Evolutionary conservation across 1,284 basidiomycete species (phyloP), one percentile per base, ranked within the genome.

Genomic region (Nidula niveotomentosa): DNA sequence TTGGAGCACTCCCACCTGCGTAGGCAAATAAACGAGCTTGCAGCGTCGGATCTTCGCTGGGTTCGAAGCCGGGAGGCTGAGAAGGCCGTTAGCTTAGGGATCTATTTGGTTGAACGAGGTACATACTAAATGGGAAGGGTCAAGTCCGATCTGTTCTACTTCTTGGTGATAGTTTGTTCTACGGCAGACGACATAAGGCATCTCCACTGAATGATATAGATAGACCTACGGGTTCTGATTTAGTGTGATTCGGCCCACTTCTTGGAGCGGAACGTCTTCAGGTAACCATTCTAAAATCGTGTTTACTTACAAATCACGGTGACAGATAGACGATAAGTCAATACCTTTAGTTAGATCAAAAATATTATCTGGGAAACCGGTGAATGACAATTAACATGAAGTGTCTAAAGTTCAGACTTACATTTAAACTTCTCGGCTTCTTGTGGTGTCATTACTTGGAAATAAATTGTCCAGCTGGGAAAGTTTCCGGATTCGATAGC

Each of bases 391-490:
- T 37, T 45, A 10, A 46, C 33, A 15, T 17, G 30, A 8, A 7
- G 13, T 12, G 18, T 15, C 15, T 23, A 44, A 49, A 17, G 12
- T 12, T 23, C 36, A 12, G 17, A 17, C 57, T 48, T 34, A 60
- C 59, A 60, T 49, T 60, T 60, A 48, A 58, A 60, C 35, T 46
- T 58, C 53, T 58, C 59, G 10, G 59, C 59, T 36, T 58, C 45
- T 10, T 50, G 17, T 18, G 59, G 45, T n/a, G 52, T 58, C 59
- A 60, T 60, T 15, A 49, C 50, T 46, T 60, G 59, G 49, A 58
- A 56, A 43, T 60, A 58, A 4, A 60, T 53, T 3, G 57, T 60
- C 46, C 69, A 68, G 0, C 58, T 57, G 5, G 63, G 62, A 51
- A 39, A 63, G 46, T 59, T 33, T 12, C 55, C 56, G 9, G 54